These are phyloP conservation scores for Xerophyta viscosa DNA, from an alignment of 106 monocot genomes.

Conservation along the genomic window DNA sequence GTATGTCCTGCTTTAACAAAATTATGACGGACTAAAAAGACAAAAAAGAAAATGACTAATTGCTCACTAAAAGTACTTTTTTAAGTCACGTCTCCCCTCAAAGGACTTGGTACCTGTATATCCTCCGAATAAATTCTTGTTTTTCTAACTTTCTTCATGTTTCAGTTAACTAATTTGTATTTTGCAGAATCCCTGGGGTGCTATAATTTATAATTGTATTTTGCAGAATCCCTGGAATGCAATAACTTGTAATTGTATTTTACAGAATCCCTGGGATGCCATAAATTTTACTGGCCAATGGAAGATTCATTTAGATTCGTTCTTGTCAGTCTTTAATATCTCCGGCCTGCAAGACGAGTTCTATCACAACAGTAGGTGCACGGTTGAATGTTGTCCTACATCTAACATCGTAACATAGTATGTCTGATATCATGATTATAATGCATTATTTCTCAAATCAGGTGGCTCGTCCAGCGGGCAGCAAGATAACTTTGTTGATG, in stretches of 20 bases:
- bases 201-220: slow-evolving; percentile 70
- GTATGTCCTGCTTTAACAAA: no score
- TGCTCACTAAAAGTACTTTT: no score
- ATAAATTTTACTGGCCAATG: slow-evolving; percentile 69
- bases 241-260: slow-evolving; percentile 42
- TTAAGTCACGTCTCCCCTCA: no score
- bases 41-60: no score
- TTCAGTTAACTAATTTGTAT: background rate
- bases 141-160: background rate
- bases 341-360: slow-evolving; percentile 71
- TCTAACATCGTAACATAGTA: no score
- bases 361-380: slow-evolving; percentile 60
- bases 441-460: background rate
- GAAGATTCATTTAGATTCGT: slow-evolving; percentile 80
- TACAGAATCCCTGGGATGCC: slow-evolving; percentile 93
- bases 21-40: no score
- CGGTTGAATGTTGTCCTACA: no score
- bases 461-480: slow-evolving; percentile 41
- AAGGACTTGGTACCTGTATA: no score
- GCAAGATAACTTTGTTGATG: slow-evolving; percentile 70
- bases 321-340: slow-evolving; percentile 91
- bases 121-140: no score
- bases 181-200: slow-evolving; percentile 93
- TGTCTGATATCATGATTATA: no score
- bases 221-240: slow-evolving; percentile 95